Conservation (phyloP, 352 stramenopile species). For the Phytophthora hibernalis region DNA sequence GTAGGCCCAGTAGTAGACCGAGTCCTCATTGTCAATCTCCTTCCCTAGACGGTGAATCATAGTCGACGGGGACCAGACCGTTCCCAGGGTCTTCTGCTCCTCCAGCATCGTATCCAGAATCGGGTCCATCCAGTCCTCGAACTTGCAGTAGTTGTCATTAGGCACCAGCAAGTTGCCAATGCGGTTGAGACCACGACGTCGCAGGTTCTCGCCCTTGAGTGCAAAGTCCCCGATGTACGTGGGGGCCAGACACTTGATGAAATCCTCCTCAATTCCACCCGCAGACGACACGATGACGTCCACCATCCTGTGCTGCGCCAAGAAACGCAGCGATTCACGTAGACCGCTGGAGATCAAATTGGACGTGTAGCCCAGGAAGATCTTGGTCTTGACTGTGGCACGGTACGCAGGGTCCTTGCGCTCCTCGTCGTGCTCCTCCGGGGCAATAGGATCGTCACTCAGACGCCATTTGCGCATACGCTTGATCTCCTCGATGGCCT, state of each 20-base stretch:
- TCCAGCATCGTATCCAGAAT: slow-evolving; percentile 98
- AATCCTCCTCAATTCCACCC: slow-evolving; percentile 97
- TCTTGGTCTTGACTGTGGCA: slow-evolving; percentile 93
- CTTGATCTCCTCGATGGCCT: slow-evolving; percentile 98
- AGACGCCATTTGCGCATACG: slow-evolving; percentile 98
- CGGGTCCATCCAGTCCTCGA: slow-evolving; percentile 96
- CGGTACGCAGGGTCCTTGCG: slow-evolving; percentile 82
- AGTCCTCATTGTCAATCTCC: slow-evolving; percentile 98
- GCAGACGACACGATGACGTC: slow-evolving; percentile 96
- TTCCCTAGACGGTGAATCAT: slow-evolving; percentile 97
- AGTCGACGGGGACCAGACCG: slow-evolving; percentile 96
- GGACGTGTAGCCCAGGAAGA: slow-evolving; percentile 99
- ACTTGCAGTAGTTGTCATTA: slow-evolving; percentile 99
- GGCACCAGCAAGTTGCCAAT: slow-evolving; percentile 99
- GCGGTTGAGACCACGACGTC: slow-evolving; percentile 98
- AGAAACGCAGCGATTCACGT: slow-evolving; percentile 97
- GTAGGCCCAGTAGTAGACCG: slow-evolving; percentile 99
- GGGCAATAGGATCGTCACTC: slow-evolving; percentile 92
- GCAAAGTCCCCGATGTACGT: slow-evolving; percentile 99
- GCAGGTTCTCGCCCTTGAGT: slow-evolving; percentile 92
- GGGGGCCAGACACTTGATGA: slow-evolving; percentile 99
- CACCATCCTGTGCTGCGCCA: slow-evolving; percentile 99
- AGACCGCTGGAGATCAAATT: slow-evolving; percentile 99
- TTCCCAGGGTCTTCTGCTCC: slow-evolving; percentile 94
- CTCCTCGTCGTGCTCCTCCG: slow-evolving; percentile 94